Percentiles rank a stretch among this genome's conserved stretches.
Conservation (phyloP, 345 rosid genomes). For the Pistacia vera region DNA sequence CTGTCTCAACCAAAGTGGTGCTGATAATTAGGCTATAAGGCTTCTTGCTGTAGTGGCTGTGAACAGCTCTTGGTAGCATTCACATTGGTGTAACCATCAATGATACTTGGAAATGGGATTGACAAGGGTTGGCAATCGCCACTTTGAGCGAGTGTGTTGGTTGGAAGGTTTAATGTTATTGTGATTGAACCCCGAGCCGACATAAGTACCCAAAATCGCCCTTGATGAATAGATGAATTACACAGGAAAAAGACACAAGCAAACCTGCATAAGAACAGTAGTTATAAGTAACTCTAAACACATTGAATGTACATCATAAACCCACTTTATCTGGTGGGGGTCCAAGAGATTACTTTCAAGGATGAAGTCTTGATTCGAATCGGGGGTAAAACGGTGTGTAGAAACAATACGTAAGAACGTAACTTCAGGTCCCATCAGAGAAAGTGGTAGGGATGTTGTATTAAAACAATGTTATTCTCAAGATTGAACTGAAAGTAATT, state of each 20-base stretch:
- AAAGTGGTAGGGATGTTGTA: no score
- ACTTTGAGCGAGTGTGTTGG: slow-evolving; percentile 45
- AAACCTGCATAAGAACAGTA: slow-evolving; percentile 34
- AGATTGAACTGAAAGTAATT: no score
- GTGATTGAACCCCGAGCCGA: slow-evolving; percentile 53
- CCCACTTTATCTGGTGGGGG: no score
- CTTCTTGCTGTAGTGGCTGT: slow-evolving; percentile 29
- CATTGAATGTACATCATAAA: no score
- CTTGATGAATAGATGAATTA: slow-evolving; percentile 50
- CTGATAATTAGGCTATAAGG: slow-evolving; percentile 31
- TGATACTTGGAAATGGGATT: slow-evolving; percentile 61
- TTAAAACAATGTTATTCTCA: no score
- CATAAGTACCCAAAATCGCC: slow-evolving; percentile 66
- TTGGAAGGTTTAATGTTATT: slow-evolving; percentile 63
- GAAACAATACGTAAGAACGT: no score
- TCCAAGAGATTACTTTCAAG: no score
- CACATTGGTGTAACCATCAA: slow-evolving; percentile 55
- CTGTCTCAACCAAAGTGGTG: slow-evolving; percentile 52
- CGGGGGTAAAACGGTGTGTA: no score
- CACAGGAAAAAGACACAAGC: slow-evolving; percentile 48
- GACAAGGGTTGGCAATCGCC: slow-evolving; percentile 67
- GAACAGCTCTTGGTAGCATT: slow-evolving; percentile 39
- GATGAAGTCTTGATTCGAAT: no score
- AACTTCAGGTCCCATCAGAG: no score
- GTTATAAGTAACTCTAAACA: background rate